phyloP scores from a whole-genome alignment of 345 rosid genomes.

The Ceriops decandra region DNA sequence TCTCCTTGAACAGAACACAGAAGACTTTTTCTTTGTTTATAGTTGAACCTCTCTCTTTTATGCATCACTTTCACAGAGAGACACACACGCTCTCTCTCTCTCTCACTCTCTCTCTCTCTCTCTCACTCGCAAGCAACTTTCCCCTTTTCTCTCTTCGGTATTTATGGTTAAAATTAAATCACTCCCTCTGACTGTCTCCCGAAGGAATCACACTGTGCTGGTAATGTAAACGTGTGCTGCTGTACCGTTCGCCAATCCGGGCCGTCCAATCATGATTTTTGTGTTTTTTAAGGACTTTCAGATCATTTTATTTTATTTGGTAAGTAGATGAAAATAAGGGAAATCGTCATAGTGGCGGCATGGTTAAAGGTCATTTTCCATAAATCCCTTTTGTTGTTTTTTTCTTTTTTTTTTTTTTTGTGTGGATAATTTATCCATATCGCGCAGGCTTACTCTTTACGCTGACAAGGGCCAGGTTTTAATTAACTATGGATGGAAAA shows the following conservation, averaged over 20 bases:
- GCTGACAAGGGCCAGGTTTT: too few relatives aligned
- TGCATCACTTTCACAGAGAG: neutral
- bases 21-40: constrained; percentile 15
- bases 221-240: too few relatives aligned
- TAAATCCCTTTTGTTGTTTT: too few relatives aligned
- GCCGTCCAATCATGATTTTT: neutral
- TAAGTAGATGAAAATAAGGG: neutral
- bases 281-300: neutral
- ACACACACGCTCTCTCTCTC: neutral
- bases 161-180: neutral
- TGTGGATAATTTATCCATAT: too few relatives aligned
- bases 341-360: too few relatives aligned
- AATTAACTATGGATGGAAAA: too few relatives aligned
- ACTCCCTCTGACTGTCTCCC: neutral
- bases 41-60: neutral
- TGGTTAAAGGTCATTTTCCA: too few relatives aligned
- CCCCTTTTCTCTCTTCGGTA: too few relatives aligned
- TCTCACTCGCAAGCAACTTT: neutral
- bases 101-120: neutral
- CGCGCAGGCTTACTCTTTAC: too few relatives aligned
- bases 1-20: constrained; percentile 20
- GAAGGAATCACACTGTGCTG: too few relatives aligned
- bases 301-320: neutral
- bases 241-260: neutral
- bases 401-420: too few relatives aligned